Percentiles rank a stretch among this genome's conserved stretches.
These are phyloP conservation scores for Haplographium delicatum DNA, from an alignment of 495 filamentous ascomycete species.

Conservation along the genomic window DNA sequence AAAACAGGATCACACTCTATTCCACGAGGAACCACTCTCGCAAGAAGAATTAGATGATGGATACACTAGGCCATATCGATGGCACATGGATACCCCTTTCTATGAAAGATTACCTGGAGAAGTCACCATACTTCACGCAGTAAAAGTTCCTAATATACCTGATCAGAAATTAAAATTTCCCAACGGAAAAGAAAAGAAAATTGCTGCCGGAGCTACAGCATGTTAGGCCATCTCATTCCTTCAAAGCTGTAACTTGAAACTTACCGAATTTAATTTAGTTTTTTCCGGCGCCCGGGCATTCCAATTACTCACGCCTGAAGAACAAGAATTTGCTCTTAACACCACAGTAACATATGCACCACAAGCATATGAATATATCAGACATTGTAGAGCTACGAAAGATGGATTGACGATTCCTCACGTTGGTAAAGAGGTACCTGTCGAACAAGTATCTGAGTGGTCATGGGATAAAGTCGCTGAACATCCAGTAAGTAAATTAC, in stretches of 20 bases:
- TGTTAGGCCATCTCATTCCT: not conserved
- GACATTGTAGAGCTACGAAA: constrained; percentile 1
- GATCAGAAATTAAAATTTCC: constrained; percentile 1
- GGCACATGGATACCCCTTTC: constrained; percentile 1
- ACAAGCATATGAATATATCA: not conserved
- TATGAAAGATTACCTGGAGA: constrained; percentile 1
- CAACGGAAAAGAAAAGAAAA: not conserved
- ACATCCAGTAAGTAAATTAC: not conserved
- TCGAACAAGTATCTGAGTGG: not conserved
- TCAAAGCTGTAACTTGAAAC: not conserved
- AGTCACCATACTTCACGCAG: not conserved
- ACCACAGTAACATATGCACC: constrained; percentile 6
- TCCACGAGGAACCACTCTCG: not conserved
- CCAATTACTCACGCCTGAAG: not conserved
- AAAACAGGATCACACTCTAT: not conserved
- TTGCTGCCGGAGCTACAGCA: not conserved
- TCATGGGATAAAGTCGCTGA: constrained; percentile 2
- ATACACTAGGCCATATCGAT: not conserved
- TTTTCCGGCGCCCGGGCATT: not conserved
- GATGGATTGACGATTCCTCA: not conserved
- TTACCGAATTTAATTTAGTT: not conserved
- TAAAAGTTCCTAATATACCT: not conserved
- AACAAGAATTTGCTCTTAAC: constrained; percentile 4
- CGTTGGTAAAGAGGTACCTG: not conserved
- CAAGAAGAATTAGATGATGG: not conserved